A percentile compares a stretch with the other conserved stretches of the same genome.
These are phyloP conservation scores for Kalmanozyma brasiliensis DNA, from an alignment of 1,284 basidiomycete genomes.

Conservation along the genomic window DNA sequence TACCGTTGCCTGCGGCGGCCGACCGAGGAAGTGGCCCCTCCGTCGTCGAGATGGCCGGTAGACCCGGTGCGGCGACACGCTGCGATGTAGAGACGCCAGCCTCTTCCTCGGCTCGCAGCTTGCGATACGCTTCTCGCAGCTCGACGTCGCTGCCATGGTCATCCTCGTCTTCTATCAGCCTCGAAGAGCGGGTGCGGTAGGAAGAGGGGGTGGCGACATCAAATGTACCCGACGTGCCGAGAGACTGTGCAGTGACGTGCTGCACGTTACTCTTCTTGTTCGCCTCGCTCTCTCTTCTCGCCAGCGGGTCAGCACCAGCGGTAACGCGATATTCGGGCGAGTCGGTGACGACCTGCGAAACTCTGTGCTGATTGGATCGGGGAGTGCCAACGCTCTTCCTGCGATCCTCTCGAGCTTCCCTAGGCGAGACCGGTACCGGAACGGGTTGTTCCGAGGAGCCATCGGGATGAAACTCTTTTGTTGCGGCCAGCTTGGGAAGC, in stretches of 20 bases:
- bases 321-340: too few species aligned
- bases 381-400: conserved; percentile 25
- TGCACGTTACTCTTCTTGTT: too few species aligned
- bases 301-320: background rate
- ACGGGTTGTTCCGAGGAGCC: background rate
- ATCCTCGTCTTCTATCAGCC: conserved; percentile 12
- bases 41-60: background rate
- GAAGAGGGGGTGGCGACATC: background rate
- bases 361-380: too few species aligned
- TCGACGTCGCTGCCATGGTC: conserved; percentile 35
- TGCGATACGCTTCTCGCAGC: conserved; percentile 29
- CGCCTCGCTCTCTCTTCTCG: conserved; percentile 6
- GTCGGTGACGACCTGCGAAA: too few species aligned
- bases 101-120: conserved; percentile 25
- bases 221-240: background rate
- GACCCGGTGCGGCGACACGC: conserved; percentile 1
- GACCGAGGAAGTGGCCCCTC: too few species aligned
- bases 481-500: conserved; percentile 5
- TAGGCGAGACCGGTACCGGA: too few species aligned
- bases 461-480: too few species aligned
- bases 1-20: too few species aligned
- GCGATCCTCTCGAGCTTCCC: conserved; percentile 3
- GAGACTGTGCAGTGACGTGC: too few species aligned
- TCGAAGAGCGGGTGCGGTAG: conserved; percentile 2
- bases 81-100: background rate